Base-by-base conservation (phyloP, 1,284 basidiomycete species). In the Testicularia cyperi region DNA sequence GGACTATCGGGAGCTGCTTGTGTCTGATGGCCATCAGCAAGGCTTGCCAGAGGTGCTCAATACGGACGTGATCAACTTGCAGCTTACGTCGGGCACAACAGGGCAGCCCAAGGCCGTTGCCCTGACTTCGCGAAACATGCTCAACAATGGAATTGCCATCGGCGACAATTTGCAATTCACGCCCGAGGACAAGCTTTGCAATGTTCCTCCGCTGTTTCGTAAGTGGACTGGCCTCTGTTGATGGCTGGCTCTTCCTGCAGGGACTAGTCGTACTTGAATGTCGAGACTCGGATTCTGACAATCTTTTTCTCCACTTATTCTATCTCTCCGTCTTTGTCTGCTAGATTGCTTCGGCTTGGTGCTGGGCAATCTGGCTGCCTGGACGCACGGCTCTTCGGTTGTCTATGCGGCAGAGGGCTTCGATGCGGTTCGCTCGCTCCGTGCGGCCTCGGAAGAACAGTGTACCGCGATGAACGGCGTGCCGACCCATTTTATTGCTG, bases 381-480 rank as follows among this genome's bases (percentile, higher is more conserved):
- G 87, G 87, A 79, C 82, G 2, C 84, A 88, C 53, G 86, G 86
- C 1, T 80, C 85, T 9, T 84, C 82, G 45, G 80, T 90, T 32
- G 85, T 90, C 6, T 90, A 90, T 68, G 82, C 88, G 0, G 84
- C 86, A 1, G 82, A 84, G 35, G 65, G 80, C 0, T 90, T 82
- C 69, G 78, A 87, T 63, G 83, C 88, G 2, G 75, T 27, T 79
- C 83, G 9, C 83, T 86, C 44, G 83, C 88, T 29, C 82, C 88
- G 70, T 12, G 82, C 88, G 0, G 77, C 89, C 13, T 75, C 81
- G 6, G 78, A 81, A 24, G 87, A 89, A 64, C 78, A 78, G 44
- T 88, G 87, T 48, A 89, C 88, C 0, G 86, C 86, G 0, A 77
- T 90, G 38, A 87, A 90, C 65, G 88, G 88, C 7, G 88, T 90